These are phyloP conservation scores for Nepenthes mirabilis DNA, from an alignment of 148 eudicot genomes.

Conservation along the genomic window DNA sequence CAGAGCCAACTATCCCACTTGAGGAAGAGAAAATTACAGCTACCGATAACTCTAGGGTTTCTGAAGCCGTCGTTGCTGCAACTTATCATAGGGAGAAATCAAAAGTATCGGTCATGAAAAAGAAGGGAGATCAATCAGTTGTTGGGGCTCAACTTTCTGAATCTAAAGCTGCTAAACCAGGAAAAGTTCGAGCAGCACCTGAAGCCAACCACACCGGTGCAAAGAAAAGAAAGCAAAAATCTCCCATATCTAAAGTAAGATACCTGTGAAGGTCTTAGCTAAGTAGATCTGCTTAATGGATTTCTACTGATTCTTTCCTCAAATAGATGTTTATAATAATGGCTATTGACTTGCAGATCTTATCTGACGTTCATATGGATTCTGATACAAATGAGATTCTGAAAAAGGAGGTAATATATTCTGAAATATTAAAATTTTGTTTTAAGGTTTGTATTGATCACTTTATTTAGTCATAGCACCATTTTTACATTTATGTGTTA, in stretches of 20 bases:
- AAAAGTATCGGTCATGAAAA: constrained; percentile 31
- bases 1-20: constrained; percentile 35
- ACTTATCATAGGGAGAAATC: constrained; percentile 20
- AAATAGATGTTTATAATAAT: constrained; percentile 8
- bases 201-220: constrained; percentile 25
- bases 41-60: constrained; percentile 29
- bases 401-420: constrained; percentile 42
- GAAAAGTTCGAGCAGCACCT: constrained; percentile 30
- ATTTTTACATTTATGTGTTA: no score
- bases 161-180: constrained; percentile 33
- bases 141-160: constrained; percentile 24
- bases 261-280: constrained; percentile 1
- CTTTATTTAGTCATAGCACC: no score
- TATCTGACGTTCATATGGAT: constrained; percentile 33
- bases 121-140: constrained; percentile 29
- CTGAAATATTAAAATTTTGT: no score
- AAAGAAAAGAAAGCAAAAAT: constrained; percentile 48
- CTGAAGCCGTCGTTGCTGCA: constrained; percentile 19
- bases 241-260: constrained; percentile 43
- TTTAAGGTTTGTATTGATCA: no score
- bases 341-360: constrained; percentile 23
- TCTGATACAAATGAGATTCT: constrained; percentile 25
- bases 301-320: constrained; percentile 7
- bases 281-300: not conserved
- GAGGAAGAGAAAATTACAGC: constrained; percentile 38